Evolutionary conservation across 2,329 filamentous ascomycete genomes (phyloP).

Genomic region (Nigrograna mackinnonii): DNA sequence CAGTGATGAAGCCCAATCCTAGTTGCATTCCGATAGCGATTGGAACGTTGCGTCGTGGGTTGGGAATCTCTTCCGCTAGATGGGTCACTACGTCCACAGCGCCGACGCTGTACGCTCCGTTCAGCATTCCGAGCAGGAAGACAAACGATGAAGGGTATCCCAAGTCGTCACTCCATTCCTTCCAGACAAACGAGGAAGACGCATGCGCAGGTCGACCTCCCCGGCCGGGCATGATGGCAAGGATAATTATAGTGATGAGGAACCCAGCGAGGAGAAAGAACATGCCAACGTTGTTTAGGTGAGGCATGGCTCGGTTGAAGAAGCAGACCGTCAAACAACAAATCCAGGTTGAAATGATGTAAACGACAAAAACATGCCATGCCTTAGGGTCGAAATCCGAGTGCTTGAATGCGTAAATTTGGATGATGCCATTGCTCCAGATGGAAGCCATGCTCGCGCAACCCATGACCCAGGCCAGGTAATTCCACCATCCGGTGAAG

Average conservation of each 20-base stretch:
- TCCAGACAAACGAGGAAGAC: constrained; percentile 59
- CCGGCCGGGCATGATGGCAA: constrained; percentile 55
- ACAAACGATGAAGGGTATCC: constrained; percentile 49
- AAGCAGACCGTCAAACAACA: constrained; percentile 50
- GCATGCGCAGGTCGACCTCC: constrained; percentile 42
- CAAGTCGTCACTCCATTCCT: constrained; percentile 53
- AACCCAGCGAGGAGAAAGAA: constrained; percentile 51
- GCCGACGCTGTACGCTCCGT: constrained; percentile 42
- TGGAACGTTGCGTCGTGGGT: constrained; percentile 47
- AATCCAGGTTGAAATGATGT: constrained; percentile 60
- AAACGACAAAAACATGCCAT: constrained; percentile 65
- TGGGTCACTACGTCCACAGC: constrained; percentile 40
- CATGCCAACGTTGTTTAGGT: constrained; percentile 59
- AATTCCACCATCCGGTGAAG: constrained; percentile 49
- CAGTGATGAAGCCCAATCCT: constrained; percentile 46
- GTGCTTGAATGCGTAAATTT: constrained; percentile 65
- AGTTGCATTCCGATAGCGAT: constrained; percentile 56
- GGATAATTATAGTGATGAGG: constrained; percentile 38
- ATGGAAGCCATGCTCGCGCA: constrained; percentile 56
- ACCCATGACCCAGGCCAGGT: constrained; percentile 43
- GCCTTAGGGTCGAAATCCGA: constrained; percentile 53
- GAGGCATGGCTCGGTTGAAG: constrained; percentile 57
- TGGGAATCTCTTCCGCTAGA: constrained; percentile 41
- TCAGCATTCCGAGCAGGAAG: constrained; percentile 41
- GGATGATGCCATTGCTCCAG: constrained; percentile 57